Percentiles rank a stretch among this genome's conserved stretches.
phyloP scores from a whole-genome alignment of 495 filamentous ascomycete genomes.

The Penicillium atrosanguineum region DNA sequence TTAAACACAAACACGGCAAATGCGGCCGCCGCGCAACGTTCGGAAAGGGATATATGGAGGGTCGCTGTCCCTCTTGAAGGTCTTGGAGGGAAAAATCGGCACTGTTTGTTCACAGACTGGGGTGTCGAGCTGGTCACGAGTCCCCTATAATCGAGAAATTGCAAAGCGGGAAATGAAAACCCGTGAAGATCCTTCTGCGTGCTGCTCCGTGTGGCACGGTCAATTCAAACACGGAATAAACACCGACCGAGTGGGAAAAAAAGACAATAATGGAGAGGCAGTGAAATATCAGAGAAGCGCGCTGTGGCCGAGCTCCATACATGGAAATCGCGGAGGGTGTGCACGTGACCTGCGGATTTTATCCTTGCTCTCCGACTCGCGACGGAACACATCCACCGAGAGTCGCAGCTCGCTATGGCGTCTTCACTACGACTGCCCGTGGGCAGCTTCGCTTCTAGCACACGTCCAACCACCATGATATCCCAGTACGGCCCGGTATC shows the following conservation, averaged over 20 bases:
- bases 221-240: neutral
- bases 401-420: conserved; percentile 31
- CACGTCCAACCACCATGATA: conserved; percentile 11
- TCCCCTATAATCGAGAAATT: conserved; percentile 10
- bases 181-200: neutral
- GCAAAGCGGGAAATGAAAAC: neutral
- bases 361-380: conserved; percentile 9
- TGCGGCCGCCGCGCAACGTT: conserved; percentile 36
- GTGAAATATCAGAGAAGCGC: neutral
- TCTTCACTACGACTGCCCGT: conserved; percentile 32
- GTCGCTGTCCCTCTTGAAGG: neutral
- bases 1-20: conserved; percentile 37
- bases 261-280: conserved; percentile 1
- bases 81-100: neutral
- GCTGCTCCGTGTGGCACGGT: neutral
- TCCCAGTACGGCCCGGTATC: conserved; percentile 13
- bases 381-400: conserved; percentile 6
- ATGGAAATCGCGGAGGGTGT: conserved; percentile 17
- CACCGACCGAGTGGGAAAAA: neutral
- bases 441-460: conserved; percentile 18
- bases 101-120: neutral
- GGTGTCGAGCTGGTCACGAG: conserved; percentile 15
- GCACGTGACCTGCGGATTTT: conserved; percentile 33
- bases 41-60: conserved; percentile 3
- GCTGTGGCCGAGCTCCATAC: conserved; percentile 5